phyloP scores from a whole-genome alignment of 805 yeast species.

The Isabelozyma gotoi region DNA sequence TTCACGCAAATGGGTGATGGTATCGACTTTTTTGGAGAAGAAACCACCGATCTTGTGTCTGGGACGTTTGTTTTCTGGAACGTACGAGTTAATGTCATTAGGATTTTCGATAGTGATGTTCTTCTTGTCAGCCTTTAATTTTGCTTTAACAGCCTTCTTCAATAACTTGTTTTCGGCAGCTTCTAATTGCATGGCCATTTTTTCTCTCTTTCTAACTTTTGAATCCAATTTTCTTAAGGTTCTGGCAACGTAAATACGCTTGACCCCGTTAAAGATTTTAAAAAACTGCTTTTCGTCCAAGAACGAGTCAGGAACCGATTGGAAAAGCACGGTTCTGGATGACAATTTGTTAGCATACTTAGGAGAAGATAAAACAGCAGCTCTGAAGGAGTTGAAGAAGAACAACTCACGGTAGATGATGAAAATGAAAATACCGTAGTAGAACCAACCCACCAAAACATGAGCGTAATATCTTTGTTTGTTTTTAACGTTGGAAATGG shows the following conservation, averaged over 20 bases:
- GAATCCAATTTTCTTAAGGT: constrained; percentile 54
- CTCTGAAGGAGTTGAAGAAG: constrained; percentile 73
- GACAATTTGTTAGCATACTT: constrained; percentile 71
- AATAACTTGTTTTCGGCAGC: constrained; percentile 59
- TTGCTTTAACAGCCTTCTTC: constrained; percentile 60
- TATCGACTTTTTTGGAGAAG: constrained; percentile 54
- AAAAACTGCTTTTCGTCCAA: constrained; percentile 71
- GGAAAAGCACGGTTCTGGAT: constrained; percentile 81
- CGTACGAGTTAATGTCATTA: constrained; percentile 53
- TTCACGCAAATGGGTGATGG: constrained; percentile 56
- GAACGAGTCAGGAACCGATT: constrained; percentile 75
- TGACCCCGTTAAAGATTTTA: constrained; percentile 80
- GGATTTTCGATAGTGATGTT: constrained; percentile 45
- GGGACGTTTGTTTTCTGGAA: constrained; percentile 72
- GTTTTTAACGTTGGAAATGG: constrained; percentile 72
- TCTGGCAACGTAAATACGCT: constrained; percentile 77
- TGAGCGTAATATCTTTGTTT: constrained; percentile 78
- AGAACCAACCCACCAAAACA: constrained; percentile 77
- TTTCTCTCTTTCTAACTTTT: constrained; percentile 58
- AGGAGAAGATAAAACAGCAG: constrained; percentile 79
- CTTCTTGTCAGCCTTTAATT: constrained; percentile 67
- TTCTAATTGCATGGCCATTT: constrained; percentile 64
- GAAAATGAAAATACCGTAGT: constrained; percentile 67
- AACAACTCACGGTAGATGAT: constrained; percentile 80
- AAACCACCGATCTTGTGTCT: constrained; percentile 48